A percentile compares a stretch with the other conserved stretches of the same genome.
Evolutionary conservation across 495 filamentous ascomycete genomes (phyloP).

Genomic region (Paragyromitra xinjiangensis): DNA sequence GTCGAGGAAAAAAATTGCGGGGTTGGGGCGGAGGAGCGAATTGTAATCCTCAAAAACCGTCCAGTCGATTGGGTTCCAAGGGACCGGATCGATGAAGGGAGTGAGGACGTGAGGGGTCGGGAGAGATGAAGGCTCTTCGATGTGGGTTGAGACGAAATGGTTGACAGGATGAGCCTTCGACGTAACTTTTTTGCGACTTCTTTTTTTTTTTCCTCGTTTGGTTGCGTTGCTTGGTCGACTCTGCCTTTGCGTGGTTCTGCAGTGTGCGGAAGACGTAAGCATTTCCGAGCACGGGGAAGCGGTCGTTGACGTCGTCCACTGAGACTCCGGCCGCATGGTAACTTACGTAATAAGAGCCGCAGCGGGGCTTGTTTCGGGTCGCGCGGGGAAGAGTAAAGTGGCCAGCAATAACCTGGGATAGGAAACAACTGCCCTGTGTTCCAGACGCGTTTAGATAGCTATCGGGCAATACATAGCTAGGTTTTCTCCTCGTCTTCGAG

Average conservation of each 20-base stretch:
- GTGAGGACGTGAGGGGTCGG: slow-evolving; percentile 26
- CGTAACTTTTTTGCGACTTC: slow-evolving; percentile 43
- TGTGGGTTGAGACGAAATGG: slow-evolving; percentile 14
- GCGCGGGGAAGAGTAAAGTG: slow-evolving; percentile 43
- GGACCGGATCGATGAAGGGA: slow-evolving; percentile 31
- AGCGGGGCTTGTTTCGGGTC: slow-evolving; percentile 35
- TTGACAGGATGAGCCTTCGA: slow-evolving; percentile 35
- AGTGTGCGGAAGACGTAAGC: slow-evolving; percentile 21
- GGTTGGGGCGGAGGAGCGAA: slow-evolving; percentile 29
- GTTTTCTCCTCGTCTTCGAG: slow-evolving; percentile 19
- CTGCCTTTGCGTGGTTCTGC: slow-evolving; percentile 19
- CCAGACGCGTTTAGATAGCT: slow-evolving; percentile 21
- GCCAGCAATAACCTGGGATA: slow-evolving; percentile 46
- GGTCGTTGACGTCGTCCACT: slow-evolving; percentile 30
- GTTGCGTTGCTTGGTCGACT: slow-evolving; percentile 24
- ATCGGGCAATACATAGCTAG: slow-evolving; percentile 41
- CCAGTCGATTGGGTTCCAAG: slow-evolving; percentile 31
- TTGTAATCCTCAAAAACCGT: slow-evolving; percentile 27
- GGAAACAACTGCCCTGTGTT: slow-evolving; percentile 20
- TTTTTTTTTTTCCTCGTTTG: slow-evolving; percentile 34
- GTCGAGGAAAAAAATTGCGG: slow-evolving; percentile 40
- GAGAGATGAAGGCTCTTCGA: slow-evolving; percentile 29
- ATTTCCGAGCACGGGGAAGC: slow-evolving; percentile 29
- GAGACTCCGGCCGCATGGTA: background rate
- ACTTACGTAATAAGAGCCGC: slow-evolving; percentile 48